Evolutionary conservation across 108 stramenopile genomes (phyloP), one percentile per base, ranked within the genome.

Genomic region (Craspedostauros australis): DNA sequence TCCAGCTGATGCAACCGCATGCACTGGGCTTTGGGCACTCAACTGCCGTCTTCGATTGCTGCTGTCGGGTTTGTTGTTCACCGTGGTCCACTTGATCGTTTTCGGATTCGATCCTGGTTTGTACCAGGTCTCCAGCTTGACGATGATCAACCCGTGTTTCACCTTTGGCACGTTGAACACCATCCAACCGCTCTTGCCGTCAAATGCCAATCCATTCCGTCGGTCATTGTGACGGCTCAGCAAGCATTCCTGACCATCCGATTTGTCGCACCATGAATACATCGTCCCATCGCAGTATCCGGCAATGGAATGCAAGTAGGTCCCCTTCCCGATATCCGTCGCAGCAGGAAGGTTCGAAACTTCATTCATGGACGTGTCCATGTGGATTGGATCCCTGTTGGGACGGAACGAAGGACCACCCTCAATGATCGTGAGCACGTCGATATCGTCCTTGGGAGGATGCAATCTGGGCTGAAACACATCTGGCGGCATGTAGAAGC

Each of bases 251-350:
- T 16, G 51, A 18, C 2, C 33, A 8, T 43, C 5, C 6, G n/a
- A n/a, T 42, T 66, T 36, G 7, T 64, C 62, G 57, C 89, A 91
- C 29, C 54, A 70, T 1, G 62, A 66, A 38, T 73, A 57, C 22
- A 57, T 51, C 20, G 68, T 68, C 47, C 85, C 89, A 66, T 86
- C 83, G 67, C 89, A 91, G 46, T 70, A 62, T 16, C 52, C 70
- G 5, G 73, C 50, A 38, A 60, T 34, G 21, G 57, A 39, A 0
- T 54, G 2, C 42, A 68, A 45, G 34, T 8, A 2, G 37, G 46
- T 21, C 12, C 58, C 66, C 30, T 57, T 40, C 3, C 64, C 64
- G 3, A 55, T 11, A 14, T 38, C 39, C 19, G 42, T 41, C 5
- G 42, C 6, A 26, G 52, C 26, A 8, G 66, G 58, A 24, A 36